Evolutionary conservation across 2,329 filamentous ascomycete species (phyloP), one percentile per base, ranked within the genome.

Genomic region (Venturia oleaginea): DNA sequence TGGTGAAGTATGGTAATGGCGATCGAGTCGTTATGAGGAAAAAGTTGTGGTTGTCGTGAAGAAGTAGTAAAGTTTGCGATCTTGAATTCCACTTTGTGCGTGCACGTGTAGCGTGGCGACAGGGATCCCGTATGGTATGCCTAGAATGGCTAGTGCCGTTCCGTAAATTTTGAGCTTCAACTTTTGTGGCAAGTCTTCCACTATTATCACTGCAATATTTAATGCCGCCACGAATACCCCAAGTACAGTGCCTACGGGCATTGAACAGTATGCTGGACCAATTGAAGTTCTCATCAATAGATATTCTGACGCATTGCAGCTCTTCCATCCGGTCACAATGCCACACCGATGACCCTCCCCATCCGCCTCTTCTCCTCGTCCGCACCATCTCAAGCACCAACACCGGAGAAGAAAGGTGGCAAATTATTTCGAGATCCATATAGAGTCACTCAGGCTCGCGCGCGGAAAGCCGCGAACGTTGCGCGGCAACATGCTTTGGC

Each of bases 391-490:
- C 81, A 85, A 68, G 84, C 72, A 1, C 17, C 51, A 34, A 34
- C 6, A 17, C 30, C 51, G 0, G 46, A 15, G 10, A 71, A 71
- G 68, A 84, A 84, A 77, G 86, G 86, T 73, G 83, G 84, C 66
- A 81, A 84, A 67, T 84, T 83, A 66, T 86, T 88, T 73, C 84
- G 85, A 72, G 91, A 97, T 70, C 92, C 92, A 0, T 97, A 95
- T 73, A 82, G 87, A 66, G 84, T 89, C 76, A 88, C 88, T 3
- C 91, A 95, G 76, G 87, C 90, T 38, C 85, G 89, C 71, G 90
- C 92, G 73, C 87, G 91, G 67, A 96, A 93, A 76, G 86, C 88
- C 13, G 90, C 89, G 68, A 96, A 96, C 73, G 75, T 93, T 57
- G 84, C 88, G 71, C 86, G 91, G 62, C 91, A 88, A 71, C 81